phyloP scores from a whole-genome alignment of 192 early-diverging fungal genomes.

The Rhizophlyctis rosea region DNA sequence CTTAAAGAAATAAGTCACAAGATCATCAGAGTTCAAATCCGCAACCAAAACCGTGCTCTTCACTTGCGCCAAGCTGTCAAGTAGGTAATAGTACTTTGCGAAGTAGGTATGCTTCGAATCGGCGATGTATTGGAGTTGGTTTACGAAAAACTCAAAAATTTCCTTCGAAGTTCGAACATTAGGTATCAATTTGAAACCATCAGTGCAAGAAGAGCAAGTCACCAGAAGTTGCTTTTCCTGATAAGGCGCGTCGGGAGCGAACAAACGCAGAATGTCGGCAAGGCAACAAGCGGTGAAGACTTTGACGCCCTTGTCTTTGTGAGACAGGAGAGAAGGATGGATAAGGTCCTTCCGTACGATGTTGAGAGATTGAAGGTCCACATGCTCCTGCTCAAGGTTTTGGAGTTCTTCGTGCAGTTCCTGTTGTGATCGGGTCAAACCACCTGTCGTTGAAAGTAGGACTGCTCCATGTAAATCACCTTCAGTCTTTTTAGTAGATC shows the following conservation, averaged over 20 bases:
- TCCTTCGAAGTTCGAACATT: slow-evolving; percentile 34
- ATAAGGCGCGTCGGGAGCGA: slow-evolving; percentile 93
- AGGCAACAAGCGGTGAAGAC: slow-evolving; percentile 76
- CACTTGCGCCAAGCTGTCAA: slow-evolving; percentile 85
- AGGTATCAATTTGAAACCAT: too few species aligned
- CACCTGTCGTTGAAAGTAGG: not conserved
- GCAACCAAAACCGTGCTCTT: slow-evolving; percentile 78
- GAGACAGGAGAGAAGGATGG: slow-evolving; percentile 59
- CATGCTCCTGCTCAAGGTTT: slow-evolving; percentile 70
- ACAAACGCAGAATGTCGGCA: slow-evolving; percentile 86
- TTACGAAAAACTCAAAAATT: slow-evolving; percentile 81
- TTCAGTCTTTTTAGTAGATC: slow-evolving; percentile 55
- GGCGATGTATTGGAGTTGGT: slow-evolving; percentile 66
- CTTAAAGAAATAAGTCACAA: slow-evolving; percentile 69
- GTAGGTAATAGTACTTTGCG: slow-evolving; percentile 72
- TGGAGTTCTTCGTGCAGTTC: slow-evolving; percentile 71
- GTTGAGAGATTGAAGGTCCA: slow-evolving; percentile 66
- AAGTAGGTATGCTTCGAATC: slow-evolving; percentile 64
- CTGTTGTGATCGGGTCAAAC: slow-evolving; percentile 43
- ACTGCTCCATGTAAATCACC: slow-evolving; percentile 24
- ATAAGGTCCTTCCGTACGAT: slow-evolving; percentile 65
- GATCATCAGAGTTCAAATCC: slow-evolving; percentile 75
- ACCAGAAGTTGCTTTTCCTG: slow-evolving; percentile 50
- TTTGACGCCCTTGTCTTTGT: slow-evolving; percentile 79
- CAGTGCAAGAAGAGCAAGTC: too few species aligned